Conservation (phyloP, 2,329 filamentous ascomycete genomes). For the Cephalotrichum gorgonifer region DNA sequence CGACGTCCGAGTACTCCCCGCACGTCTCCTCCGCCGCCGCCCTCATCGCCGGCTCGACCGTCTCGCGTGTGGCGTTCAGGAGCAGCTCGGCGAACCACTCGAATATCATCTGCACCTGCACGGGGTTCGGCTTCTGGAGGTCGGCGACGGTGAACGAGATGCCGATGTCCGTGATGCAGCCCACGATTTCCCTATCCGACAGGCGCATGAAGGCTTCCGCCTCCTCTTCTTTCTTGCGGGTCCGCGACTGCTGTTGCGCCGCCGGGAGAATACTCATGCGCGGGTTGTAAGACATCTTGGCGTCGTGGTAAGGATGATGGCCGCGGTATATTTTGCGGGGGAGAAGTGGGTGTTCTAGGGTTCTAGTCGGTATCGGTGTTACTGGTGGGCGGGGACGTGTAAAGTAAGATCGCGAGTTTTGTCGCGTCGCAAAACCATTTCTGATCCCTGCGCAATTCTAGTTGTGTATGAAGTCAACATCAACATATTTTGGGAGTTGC, state of each 20-base stretch:
- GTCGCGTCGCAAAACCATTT: not conserved
- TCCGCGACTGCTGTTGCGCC: conserved; percentile 37
- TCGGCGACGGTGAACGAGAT: conserved; percentile 80
- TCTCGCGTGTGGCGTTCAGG: conserved; percentile 86
- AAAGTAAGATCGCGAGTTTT: not conserved
- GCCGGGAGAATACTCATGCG: conserved; percentile 52
- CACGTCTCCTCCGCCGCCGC: conserved; percentile 82
- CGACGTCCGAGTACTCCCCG: conserved; percentile 73
- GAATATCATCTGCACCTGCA: conserved; percentile 94
- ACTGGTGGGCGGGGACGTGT: not conserved
- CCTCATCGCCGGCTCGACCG: conserved; percentile 89
- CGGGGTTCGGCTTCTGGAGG: conserved; percentile 84
- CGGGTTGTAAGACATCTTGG: conserved; percentile 45
- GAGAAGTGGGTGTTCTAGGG: not conserved
- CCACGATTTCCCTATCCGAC: conserved; percentile 73
- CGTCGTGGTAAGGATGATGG: not conserved
- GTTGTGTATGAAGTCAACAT: not conserved
- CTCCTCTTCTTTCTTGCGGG: conserved; percentile 49
- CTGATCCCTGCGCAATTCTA: not conserved
- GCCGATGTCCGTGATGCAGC: conserved; percentile 94
- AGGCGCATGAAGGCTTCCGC: conserved; percentile 50
- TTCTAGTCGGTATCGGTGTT: not conserved
- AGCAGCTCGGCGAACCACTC: conserved; percentile 95
- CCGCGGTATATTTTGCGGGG: not conserved
- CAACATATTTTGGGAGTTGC: not conserved